These are phyloP conservation scores for Chaetomium sp. DNA, from an alignment of 2,329 filamentous ascomycete genomes.

Conservation along the genomic window DNA sequence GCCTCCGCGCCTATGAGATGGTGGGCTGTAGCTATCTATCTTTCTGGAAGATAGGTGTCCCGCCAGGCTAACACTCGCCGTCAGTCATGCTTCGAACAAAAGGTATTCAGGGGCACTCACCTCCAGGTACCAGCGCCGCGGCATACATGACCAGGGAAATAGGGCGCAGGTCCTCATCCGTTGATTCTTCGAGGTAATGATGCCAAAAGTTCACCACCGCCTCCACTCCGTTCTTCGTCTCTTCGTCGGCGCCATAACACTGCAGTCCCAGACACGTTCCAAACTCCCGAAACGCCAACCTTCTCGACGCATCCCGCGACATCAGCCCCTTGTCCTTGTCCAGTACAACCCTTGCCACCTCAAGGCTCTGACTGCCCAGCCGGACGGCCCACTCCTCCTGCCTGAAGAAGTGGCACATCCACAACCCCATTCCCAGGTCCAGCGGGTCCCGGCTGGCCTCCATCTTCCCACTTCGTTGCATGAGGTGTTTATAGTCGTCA, in stretches of 20 bases:
- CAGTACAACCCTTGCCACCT: conserved; percentile 36
- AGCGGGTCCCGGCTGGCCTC: conserved; percentile 52
- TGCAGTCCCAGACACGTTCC: conserved; percentile 53
- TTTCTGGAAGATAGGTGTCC: conserved; percentile 22
- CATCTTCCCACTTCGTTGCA: conserved; percentile 48
- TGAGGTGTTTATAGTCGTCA: conserved; percentile 53
- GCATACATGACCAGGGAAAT: conserved; percentile 62
- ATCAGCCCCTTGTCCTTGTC: conserved; percentile 30
- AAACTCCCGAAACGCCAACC: conserved; percentile 58
- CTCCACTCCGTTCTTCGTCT: conserved; percentile 35
- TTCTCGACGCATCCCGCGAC: conserved; percentile 33
- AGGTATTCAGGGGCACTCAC: conserved; percentile 39
- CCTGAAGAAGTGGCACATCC: conserved; percentile 55
- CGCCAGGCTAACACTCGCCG: conserved; percentile 24
- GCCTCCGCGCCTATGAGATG: not conserved
- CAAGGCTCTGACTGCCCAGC: conserved; percentile 40
- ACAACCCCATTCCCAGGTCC: conserved; percentile 63
- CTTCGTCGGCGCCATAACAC: conserved; percentile 44
- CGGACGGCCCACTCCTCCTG: conserved; percentile 52
- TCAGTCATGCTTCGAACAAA: conserved; percentile 9
- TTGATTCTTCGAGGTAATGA: conserved; percentile 39
- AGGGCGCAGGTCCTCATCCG: conserved; percentile 48
- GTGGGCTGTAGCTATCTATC: not conserved
- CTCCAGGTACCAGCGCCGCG: conserved; percentile 56
- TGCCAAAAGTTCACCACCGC: conserved; percentile 43